Base-by-base conservation (phyloP, 768 basidiomycete species). In the Tylopilus felleus region DNA sequence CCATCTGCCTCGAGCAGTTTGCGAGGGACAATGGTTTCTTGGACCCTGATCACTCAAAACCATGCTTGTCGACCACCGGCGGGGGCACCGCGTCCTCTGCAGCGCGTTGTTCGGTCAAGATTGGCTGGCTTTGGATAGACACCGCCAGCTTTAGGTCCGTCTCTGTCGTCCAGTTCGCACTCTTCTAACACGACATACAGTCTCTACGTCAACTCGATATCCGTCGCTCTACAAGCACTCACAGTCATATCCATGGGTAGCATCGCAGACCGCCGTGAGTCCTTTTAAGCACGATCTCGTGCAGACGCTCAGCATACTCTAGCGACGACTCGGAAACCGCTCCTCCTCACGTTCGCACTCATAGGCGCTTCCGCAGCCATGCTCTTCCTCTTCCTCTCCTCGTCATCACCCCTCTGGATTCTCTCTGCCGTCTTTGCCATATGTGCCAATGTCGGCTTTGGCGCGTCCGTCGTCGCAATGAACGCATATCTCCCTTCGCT, bases 231-330 rank as follows among this genome's bases (percentile, higher is more conserved):
- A 0, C 95, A 98, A 67, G 95, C 94, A 0, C 63, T 98, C n/a
- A 91, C 88, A 0, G 93, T 99, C 36, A 93, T 99, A 51, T 94
- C 95, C 6, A 90, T 97, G 79, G 92, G 93, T 8, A 84, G 84
- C 16, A 85, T 96, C 51, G 96, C 95, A 1, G 93, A 98, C 71
- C 83, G 90, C 57, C 85, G 93, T 95, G 61, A 54, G 89, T 77
- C 19, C 0, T n/a, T 27, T 5, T 8, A 19, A 19, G 8, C 22
- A 28, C 21, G 8, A 8, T 31, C 5, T 9, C 23, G 6, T 22
- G 9, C 23, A 10, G 10, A 12, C 22, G 40, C 39, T 55, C 23
- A 58, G 42, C n/a, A 47, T 58, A 6, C 23, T n/a, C 75, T 69
- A 75, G 87, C 82, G 0, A 71, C 80, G 3, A 83, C 84, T 60